Evolutionary conservation across 331 rosid genomes (phyloP).

Genomic region (Quercus tomentella): DNA sequence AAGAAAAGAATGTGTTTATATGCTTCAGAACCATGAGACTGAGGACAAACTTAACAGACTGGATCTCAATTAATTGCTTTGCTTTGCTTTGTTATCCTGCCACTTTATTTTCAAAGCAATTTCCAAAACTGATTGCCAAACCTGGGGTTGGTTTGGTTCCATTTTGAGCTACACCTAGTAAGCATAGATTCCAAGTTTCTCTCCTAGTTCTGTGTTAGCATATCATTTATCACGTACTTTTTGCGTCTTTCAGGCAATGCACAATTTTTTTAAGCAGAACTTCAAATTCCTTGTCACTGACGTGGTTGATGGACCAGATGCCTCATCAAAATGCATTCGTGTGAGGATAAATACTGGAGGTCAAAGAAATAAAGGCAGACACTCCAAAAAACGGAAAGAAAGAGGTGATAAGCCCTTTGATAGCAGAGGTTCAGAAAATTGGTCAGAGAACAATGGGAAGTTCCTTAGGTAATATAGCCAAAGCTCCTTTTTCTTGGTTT

Average conservation of each 20-base stretch:
- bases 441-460: constrained; percentile 70
- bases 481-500: neutral
- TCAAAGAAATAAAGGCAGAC: constrained; percentile 43
- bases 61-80: neutral
- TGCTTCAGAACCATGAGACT: neutral
- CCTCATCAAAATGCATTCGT: constrained; percentile 86
- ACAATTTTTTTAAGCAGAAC: constrained; percentile 78
- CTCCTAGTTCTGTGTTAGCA: neutral
- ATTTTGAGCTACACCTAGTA: neutral
- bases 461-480: constrained; percentile 65
- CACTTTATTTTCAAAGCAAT: neutral
- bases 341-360: constrained; percentile 68
- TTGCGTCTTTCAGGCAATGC: constrained; percentile 63
- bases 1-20: neutral
- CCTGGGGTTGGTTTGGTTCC: neutral
- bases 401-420: constrained; percentile 81
- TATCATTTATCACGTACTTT: constrained; percentile 8
- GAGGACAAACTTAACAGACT: neutral
- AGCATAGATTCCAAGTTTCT: neutral
- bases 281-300: constrained; percentile 90
- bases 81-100: neutral
- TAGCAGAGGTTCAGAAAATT: constrained; percentile 86
- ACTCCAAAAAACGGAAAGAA: constrained; percentile 78
- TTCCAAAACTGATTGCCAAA: neutral
- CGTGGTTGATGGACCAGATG: constrained; percentile 80